Base-by-base conservation (phyloP, 345 rosid species). In the Lagerstroemia speciosa region DNA sequence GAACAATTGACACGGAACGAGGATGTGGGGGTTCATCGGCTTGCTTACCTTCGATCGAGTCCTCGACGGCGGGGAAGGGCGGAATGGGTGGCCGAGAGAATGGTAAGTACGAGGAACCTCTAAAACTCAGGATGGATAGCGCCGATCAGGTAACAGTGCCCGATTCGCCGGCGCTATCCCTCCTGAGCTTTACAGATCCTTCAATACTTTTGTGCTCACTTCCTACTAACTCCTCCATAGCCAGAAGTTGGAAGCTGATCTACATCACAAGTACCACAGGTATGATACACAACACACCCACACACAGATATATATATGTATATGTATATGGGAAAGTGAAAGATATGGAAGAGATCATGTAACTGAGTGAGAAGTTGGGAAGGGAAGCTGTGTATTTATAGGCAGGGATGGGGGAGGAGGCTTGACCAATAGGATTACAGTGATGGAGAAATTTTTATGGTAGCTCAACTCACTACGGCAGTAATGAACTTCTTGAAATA, bases 81-180 rank as follows among this genome's bases (percentile, higher is more conserved):
- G n/a, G n/a, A n/a, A n/a, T n/a, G n/a, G 41, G 41, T 4, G 41
- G 41, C 41, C 41, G 41, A 4, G 9, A 9, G 9, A 37, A 4
- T 37, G 41, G 41, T 37, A 17, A 71, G 69, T 29, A 53, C 15
- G 74, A 53, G 72, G 81, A 70, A 77, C 30, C 83, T 22, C 55
- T 80, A 67, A 77, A 80, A 78, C 83, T 80, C 83, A 80, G 81
- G 83, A 81, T 78, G 84, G 84, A 81, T 78, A 78, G 84, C 81
- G 81, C 84, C 41, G 67, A 45, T 48, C 3, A 37, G 11, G n/a
- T 1, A 2, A 22, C 24, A 22, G 7, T n/a, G n/a, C 15, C 27
- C 46, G 30, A 12, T 14, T 8, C 24, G 24, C 38, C 22, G 79
- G 79, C 75, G 79, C 75, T 76, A 76, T 76, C 79, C 79, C 74